These are phyloP conservation scores for Aegilops tauschii DNA, from an alignment of 176 grass and related monocot genomes.

Conservation along the genomic window DNA sequence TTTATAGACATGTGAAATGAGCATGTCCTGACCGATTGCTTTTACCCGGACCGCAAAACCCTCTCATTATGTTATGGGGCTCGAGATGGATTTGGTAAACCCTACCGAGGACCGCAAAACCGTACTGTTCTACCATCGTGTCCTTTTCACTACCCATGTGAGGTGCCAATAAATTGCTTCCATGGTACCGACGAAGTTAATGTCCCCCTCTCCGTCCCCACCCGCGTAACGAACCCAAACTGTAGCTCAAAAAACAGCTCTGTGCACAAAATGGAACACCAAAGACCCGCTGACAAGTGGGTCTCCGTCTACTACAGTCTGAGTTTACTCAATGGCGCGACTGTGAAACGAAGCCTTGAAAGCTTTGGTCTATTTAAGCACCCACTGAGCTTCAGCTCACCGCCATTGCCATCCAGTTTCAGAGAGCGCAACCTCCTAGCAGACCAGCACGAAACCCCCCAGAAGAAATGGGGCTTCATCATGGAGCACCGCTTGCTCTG, in stretches of 20 bases:
- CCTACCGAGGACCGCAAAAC: no score
- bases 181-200: slow-evolving; percentile 21
- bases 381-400: not conserved
- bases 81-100: no score
- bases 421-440: not conserved
- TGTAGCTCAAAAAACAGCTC: not conserved
- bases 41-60: no score
- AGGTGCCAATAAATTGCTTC: not conserved
- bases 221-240: not conserved
- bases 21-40: no score
- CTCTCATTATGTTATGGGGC: no score
- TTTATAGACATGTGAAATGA: no score
- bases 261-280: not conserved
- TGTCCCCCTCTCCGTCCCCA: not conserved
- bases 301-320: not conserved
- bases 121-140: no score
- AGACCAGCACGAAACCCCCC: no score
- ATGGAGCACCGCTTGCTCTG: slow-evolving; percentile 21
- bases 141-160: no score
- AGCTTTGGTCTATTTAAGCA: slow-evolving; percentile 25
- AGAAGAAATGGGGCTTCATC: slow-evolving; percentile 33
- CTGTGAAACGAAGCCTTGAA: not conserved
- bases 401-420: slow-evolving; percentile 7
- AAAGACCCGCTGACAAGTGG: not conserved
- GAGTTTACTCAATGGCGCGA: not conserved